Evolutionary conservation across 2,329 filamentous ascomycete genomes (phyloP), one percentile per base, ranked within the genome.

Genomic region (Colletotrichum sojae): DNA sequence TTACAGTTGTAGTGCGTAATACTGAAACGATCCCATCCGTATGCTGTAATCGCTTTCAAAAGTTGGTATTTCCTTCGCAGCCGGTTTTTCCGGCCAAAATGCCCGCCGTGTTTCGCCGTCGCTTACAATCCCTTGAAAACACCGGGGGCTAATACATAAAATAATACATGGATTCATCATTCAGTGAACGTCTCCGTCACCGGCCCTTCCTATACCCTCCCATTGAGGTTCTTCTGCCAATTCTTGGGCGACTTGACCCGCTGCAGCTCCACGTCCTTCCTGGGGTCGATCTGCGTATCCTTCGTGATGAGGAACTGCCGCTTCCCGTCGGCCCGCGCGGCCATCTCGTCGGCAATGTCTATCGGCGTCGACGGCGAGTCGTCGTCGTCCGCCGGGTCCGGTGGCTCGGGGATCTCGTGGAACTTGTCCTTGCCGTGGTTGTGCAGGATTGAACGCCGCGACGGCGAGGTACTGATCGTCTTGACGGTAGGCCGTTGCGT

Each of bases 401-500:
- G 43, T 12, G 62, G 27, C 13, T 66, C 67, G 16, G 51, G 22
- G 1, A 59, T 9, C 20, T 69, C 62, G 12, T 36, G 49, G 20
- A 61, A 55, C 45, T 61, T 66, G 62, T 69, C 55, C 12, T 56
- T 55, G 2, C 64, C 58, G 16, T 36, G 40, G 10, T 36, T 36
- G 31, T 64, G 40, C 12, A 61, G 56, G 8, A 64, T 58, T 12
- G 69, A 71, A 13, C 61, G 54, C 27, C 40, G 49, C 22, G 69
- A 69, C 10, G 58, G 55, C 2, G 39, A 48, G 3, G 55, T 39
- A 6, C 49, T 56, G 27, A 27, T 12, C 5, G 18, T 45, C 39
- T 66, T 61, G 8, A 25, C 31, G 31, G 31, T 56, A 12, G 25
- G 70, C 71, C 18, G 73, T 63, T 12, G 73, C 73, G 31, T 58